A percentile compares a stretch with the other conserved stretches of the same genome.
These are phyloP conservation scores for Gastrolobium villosum DNA, from an alignment of 306 rosid species.

Conservation along the genomic window DNA sequence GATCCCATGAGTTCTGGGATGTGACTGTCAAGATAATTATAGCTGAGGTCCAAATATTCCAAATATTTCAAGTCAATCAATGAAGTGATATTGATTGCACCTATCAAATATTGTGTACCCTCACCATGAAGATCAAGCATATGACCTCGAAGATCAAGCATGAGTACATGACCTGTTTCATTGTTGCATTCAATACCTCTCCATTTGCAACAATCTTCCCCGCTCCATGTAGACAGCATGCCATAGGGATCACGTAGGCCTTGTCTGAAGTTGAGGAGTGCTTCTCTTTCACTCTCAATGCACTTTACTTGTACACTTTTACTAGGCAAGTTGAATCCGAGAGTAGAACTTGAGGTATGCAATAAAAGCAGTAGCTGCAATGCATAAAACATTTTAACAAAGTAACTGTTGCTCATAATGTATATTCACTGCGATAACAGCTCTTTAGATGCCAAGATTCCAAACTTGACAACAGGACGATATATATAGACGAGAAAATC, in stretches of 20 bases:
- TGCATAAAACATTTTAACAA: background rate
- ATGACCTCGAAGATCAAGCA: conserved; percentile 36
- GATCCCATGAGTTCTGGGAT: background rate
- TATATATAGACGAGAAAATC: too few species aligned
- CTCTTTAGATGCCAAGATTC: too few species aligned
- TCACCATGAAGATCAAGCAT: conserved; percentile 34
- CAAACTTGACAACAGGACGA: too few species aligned
- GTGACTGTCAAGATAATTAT: background rate
- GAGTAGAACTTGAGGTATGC: background rate
- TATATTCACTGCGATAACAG: too few species aligned
- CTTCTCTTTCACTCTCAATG: conserved; percentile 27
- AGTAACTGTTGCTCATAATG: too few species aligned
- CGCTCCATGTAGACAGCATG: conserved; percentile 34
- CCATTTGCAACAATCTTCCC: conserved; percentile 36
- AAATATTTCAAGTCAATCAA: conserved; percentile 2
- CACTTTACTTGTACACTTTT: background rate
- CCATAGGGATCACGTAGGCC: background rate
- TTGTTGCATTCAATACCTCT: conserved; percentile 25
- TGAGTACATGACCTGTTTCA: background rate
- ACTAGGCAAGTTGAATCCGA: too few species aligned
- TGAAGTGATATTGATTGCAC: background rate
- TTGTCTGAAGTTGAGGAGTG: conserved; percentile 34
- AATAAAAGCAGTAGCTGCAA: background rate
- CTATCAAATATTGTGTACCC: background rate
- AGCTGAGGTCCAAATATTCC: conserved; percentile 37